Base-by-base conservation (phyloP, 2,329 filamentous ascomycete genomes). In the Aspergillus vadensis region DNA sequence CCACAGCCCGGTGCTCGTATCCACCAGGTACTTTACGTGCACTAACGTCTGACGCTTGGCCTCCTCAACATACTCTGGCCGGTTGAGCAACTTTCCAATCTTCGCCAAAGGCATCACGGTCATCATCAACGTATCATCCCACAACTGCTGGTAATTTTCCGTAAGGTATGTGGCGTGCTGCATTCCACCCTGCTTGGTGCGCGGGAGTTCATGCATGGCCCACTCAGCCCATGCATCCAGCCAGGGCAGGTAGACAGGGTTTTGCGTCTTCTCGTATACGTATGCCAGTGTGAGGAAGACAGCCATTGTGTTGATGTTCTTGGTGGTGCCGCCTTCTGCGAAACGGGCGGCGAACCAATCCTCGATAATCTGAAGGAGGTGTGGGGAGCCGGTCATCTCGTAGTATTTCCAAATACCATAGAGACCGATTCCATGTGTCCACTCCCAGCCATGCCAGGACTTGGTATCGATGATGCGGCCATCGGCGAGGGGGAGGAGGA, bases 81-180 rank as follows among this genome's bases (percentile, higher is more conserved):
- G 80, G 62, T 85, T 81, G 2, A 94, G 82, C 4, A 92, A 79
- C 58, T 87, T 82, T 0, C 91, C 91, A 62, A 92, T 92, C 79
- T 93, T 93, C 17, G 90, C 90, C 17, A 93, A 81, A 1, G 91
- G 91, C 76, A 93, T 79, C 5, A 92, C 90, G 0, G 89, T 92
- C 91, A 94, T 94, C 90, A 94, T 93, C 48, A 94, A 81, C 5
- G 91, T 94, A 72, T 94, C 91, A 67, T 92, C 91, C 91, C 91
- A 94, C 21, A 93, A 81, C 78, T 93, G 88, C 72, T 91, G 83
- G 63, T 87, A 82, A 74, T 94, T 92, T 64, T 85, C 82, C 2
- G 86, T 83, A 32, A 88, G 76, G 67, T 92, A 92, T 0, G 90
- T 93, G 62, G 89, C 85, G 75, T 91, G 90, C 74, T 92, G 89